phyloP scores from a whole-genome alignment of 129 eudicot genomes.

The Helichrysum umbraculigerum region DNA sequence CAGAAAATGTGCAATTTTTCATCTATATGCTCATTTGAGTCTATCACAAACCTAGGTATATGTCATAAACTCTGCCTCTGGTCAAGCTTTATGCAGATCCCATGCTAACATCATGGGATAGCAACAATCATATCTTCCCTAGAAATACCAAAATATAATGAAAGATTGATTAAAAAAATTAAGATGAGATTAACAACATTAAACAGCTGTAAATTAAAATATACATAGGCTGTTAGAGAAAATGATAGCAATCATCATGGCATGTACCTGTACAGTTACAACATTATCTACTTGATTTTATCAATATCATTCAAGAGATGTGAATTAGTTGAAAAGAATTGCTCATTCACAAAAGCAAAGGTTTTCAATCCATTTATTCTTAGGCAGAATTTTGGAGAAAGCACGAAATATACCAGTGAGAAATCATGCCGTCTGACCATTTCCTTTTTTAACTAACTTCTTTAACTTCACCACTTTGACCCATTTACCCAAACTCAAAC shows the following conservation, averaged over 20 bases:
- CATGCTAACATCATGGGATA: slow-evolving; percentile 99
- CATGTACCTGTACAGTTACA: slow-evolving; percentile 79
- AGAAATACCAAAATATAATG: slow-evolving; percentile 18
- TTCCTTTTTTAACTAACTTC: too few relatives aligned
- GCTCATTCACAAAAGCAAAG: slow-evolving; percentile 82
- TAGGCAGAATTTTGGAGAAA: too few relatives aligned
- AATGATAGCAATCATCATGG: background rate
- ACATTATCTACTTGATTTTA: slow-evolving; percentile 87
- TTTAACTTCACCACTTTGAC: too few relatives aligned
- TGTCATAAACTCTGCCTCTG: slow-evolving; percentile 62
- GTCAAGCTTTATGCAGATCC: slow-evolving; percentile 99
- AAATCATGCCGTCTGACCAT: too few relatives aligned
- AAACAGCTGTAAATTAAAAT: background rate
- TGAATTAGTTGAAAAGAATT: slow-evolving; percentile 78
- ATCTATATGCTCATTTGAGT: too few relatives aligned
- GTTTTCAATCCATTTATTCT: slow-evolving; percentile 45
- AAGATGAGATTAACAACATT: background rate
- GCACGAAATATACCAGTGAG: too few relatives aligned
- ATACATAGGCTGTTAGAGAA: background rate
- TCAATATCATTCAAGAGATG: slow-evolving; percentile 80
- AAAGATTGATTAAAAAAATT: background rate
- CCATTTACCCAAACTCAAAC: too few relatives aligned
- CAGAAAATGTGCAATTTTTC: too few relatives aligned
- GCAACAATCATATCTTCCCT: slow-evolving; percentile 96
- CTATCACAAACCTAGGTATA: too few relatives aligned